phyloP scores from a whole-genome alignment of 2,329 filamentous ascomycete species.

The Epichloe uncinata region DNA sequence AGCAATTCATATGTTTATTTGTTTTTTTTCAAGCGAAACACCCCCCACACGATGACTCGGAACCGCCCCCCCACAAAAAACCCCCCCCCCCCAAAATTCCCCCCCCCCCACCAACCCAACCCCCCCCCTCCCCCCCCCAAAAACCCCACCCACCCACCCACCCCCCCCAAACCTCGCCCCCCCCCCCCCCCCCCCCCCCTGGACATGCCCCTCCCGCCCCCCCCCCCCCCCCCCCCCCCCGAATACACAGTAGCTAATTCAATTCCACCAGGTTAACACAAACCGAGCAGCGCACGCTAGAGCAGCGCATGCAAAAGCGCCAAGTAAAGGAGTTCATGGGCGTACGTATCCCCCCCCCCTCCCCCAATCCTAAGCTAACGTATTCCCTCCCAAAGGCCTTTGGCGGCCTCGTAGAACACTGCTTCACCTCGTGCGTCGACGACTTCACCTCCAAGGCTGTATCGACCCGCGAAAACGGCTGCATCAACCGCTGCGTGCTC shows the following conservation, averaged over 20 bases:
- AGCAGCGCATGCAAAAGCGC: slow-evolving; percentile 89
- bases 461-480: slow-evolving; percentile 75
- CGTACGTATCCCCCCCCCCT: slow-evolving; percentile 40
- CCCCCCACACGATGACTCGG: too few relatives aligned
- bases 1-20: too few relatives aligned
- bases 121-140: too few relatives aligned
- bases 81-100: too few relatives aligned
- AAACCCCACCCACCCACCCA: too few relatives aligned
- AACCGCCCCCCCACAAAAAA: too few relatives aligned
- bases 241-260: background rate
- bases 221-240: too few relatives aligned
- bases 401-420: slow-evolving; percentile 52
- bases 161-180: too few relatives aligned
- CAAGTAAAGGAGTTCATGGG: slow-evolving; percentile 99
- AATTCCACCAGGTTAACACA: slow-evolving; percentile 43
- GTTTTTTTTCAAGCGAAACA: too few relatives aligned
- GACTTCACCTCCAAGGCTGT: slow-evolving; percentile 98
- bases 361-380: background rate
- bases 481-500: slow-evolving; percentile 87
- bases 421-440: slow-evolving; percentile 94
- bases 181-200: too few relatives aligned
- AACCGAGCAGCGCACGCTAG: slow-evolving; percentile 82
- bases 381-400: slow-evolving; percentile 17
- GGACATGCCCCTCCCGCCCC: too few relatives aligned
- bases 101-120: too few relatives aligned